Evolutionary conservation across 768 basidiomycete genomes (phyloP).

Genomic region (Amanita subjunquillea): DNA sequence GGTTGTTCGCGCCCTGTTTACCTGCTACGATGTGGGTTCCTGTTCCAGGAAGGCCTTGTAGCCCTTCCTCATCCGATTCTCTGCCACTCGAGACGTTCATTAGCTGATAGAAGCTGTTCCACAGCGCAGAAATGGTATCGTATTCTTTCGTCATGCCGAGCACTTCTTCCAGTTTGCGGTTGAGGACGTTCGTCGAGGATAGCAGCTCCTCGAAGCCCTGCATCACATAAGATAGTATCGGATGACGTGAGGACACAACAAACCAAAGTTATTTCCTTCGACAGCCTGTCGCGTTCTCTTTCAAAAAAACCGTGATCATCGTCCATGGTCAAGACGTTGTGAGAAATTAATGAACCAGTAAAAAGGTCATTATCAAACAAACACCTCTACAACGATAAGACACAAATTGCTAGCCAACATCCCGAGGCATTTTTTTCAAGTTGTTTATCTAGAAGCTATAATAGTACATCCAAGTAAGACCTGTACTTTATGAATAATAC

Average conservation of each 20-base stretch:
- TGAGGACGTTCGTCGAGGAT: slow-evolving; percentile 74
- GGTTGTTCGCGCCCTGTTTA: slow-evolving; percentile 14
- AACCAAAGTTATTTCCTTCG: slow-evolving; percentile 67
- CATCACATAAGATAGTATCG: neutral
- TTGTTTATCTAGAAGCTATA: neutral
- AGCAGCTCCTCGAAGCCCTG: slow-evolving; percentile 87
- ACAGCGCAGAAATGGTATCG: slow-evolving; percentile 76
- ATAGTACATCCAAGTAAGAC: neutral
- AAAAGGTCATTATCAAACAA: neutral
- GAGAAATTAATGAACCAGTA: neutral
- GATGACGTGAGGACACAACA: slow-evolving; percentile 9
- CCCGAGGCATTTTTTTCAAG: neutral
- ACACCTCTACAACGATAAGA: no score
- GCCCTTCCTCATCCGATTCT: slow-evolving; percentile 25
- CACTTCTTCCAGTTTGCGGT: slow-evolving; percentile 89
- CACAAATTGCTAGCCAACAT: neutral
- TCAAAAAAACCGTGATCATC: slow-evolving; percentile 64
- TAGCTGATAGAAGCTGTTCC: slow-evolving; percentile 71
- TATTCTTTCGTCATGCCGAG: slow-evolving; percentile 90
- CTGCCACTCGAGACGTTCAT: slow-evolving; percentile 45
- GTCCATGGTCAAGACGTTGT: slow-evolving; percentile 13
- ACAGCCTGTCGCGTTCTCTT: slow-evolving; percentile 64
- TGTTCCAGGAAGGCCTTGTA: slow-evolving; percentile 52
- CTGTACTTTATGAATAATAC: slow-evolving; percentile 2
- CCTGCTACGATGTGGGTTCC: slow-evolving; percentile 51